Base-by-base conservation (phyloP, 176 grass and related monocot species). In the Tillandsia fasciculata region DNA sequence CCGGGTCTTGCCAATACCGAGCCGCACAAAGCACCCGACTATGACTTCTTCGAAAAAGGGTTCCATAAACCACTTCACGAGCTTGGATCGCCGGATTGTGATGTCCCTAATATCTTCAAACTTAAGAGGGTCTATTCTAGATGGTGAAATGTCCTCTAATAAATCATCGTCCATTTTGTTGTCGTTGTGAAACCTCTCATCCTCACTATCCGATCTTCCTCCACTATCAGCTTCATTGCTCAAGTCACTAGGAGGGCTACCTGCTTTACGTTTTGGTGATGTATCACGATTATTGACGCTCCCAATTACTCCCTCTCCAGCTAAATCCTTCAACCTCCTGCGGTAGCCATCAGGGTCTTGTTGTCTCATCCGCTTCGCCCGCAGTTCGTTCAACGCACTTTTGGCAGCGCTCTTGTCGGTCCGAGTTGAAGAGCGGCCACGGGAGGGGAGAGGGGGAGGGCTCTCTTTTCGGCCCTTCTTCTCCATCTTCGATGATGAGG, bases 51-150 rank as follows among this genome's bases (percentile, higher is more conserved):
- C 94, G 27, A 97, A 97, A 70, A 97, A 97, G 13, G 94, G 94
- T 69, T 97, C 94, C 89, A 92, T 88, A 82, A 90, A 97, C 94
- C 94, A 97, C 70, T 92, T 97, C 26, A 90, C 86, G 50, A 97
- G 82, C 69, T 89, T 87, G 48, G 86, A 85, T 77, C 89, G 84
- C 26, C 83, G 76, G 20, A 97, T 84, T 24, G 94, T 97, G 70
- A 97, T 97, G 53, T 79, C 81, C 59, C 71, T 87, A 3, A 92
- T 79, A 64, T 97, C 89, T 14, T 92, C 89, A 65, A 90, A 93
- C 70, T 85, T 87, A 48, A 91, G 78, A 29, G 86, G 67, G 42
- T 90, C 86, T 70, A 90, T 63, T 75, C 78, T 80, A 26, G 79
- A 77, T 0, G 88, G 79, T 0, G 87, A 91, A 18, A 72, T 26